These are phyloP conservation scores for Daldinia grandis DNA, from an alignment of 495 filamentous ascomycete genomes.

Conservation along the genomic window DNA sequence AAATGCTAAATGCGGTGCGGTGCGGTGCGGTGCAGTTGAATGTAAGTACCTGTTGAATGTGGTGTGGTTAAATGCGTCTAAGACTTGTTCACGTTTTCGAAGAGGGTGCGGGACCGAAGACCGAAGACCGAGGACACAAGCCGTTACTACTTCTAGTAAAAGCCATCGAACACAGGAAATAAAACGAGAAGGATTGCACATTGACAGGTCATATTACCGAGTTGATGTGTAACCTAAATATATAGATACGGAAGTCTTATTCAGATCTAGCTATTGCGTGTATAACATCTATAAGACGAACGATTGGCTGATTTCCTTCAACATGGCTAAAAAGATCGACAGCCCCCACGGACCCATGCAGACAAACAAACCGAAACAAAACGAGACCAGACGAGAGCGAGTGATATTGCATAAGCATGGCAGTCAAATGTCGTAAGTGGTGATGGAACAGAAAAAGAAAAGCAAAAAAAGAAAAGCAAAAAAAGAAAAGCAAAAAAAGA, in stretches of 20 bases:
- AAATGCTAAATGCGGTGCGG: no score
- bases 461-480: not conserved
- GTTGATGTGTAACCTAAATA: slow-evolving; percentile 27
- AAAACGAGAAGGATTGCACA: slow-evolving; percentile 29
- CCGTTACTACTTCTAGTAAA: slow-evolving; percentile 35
- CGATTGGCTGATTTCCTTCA: slow-evolving; percentile 29
- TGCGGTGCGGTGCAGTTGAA: not conserved
- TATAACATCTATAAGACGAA: slow-evolving; percentile 17
- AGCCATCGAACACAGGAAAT: slow-evolving; percentile 28
- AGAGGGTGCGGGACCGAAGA: slow-evolving; percentile 3
- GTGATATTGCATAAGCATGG: no score
- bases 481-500: not conserved
- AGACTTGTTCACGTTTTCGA: not conserved
- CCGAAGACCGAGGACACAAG: not conserved
- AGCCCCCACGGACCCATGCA: slow-evolving; percentile 30
- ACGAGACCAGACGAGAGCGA: slow-evolving; percentile 9
- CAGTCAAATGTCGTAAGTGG: slow-evolving; percentile 15
- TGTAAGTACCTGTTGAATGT: no score
- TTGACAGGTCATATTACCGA: slow-evolving; percentile 4
- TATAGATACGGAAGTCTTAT: slow-evolving; percentile 28
- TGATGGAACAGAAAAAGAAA: not conserved
- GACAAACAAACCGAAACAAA: not conserved
- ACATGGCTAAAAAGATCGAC: slow-evolving; percentile 39
- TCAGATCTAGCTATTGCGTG: slow-evolving; percentile 34
- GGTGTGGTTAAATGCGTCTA: no score